phyloP scores from a whole-genome alignment of 2,329 filamentous ascomycete species.

The Didymella pinodella region DNA sequence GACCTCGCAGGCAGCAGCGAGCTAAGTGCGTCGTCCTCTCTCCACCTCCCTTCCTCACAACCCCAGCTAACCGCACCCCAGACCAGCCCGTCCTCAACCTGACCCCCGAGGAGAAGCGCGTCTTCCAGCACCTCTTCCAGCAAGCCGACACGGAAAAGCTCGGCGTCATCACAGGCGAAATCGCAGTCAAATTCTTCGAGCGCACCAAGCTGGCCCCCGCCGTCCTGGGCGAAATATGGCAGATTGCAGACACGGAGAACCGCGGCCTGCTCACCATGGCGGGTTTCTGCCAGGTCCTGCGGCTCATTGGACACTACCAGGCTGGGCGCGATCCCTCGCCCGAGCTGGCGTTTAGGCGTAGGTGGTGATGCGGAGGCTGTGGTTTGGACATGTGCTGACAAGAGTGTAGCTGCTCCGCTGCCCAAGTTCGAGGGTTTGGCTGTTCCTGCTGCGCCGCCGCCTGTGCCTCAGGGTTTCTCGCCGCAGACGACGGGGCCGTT shows the following conservation, averaged over 20 bases:
- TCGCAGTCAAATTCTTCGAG: constrained; percentile 97
- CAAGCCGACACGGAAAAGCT: constrained; percentile 91
- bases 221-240: constrained; percentile 95
- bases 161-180: constrained; percentile 92
- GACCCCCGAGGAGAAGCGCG: constrained; percentile 88
- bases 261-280: constrained; percentile 89
- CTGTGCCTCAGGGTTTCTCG: constrained; percentile 58
- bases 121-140: constrained; percentile 91
- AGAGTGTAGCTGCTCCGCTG: constrained; percentile 72
- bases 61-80: constrained; percentile 33
- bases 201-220: constrained; percentile 89
- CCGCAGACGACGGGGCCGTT: constrained; percentile 48
- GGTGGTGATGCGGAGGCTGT: constrained; percentile 27
- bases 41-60: neutral
- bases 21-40: constrained; percentile 37
- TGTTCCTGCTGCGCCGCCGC: constrained; percentile 58
- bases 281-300: constrained; percentile 90
- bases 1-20: constrained; percentile 46
- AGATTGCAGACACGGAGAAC: constrained; percentile 97
- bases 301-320: constrained; percentile 95
- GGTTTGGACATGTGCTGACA: constrained; percentile 28
- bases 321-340: constrained; percentile 80
- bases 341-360: constrained; percentile 82
- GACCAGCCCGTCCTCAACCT: constrained; percentile 75
- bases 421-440: constrained; percentile 87